Conservation (phyloP, 129 eudicot species). For the Helianthus annuus region HanXRQr2.0-SUNRISE NC_035443.2:113842277-113842776, state of each 20-base stretch:
- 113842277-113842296: background rate
- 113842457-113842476: background rate
- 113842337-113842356: background rate
- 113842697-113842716: background rate
- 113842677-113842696: background rate
- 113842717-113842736: background rate
- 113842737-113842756: background rate
- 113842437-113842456: background rate
- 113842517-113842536: background rate
- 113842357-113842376: background rate
- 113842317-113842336: background rate
- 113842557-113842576: background rate
- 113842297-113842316: background rate
- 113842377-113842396: background rate
- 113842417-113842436: background rate
- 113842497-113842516: background rate
- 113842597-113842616: background rate
- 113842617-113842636: background rate
- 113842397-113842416: background rate
- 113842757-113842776: background rate
- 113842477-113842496: background rate
- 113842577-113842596: background rate
- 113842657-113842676: background rate
- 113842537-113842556: background rate
- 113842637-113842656: background rate